Percentiles rank a stretch among this genome's conserved stretches.
These are phyloP conservation scores for Plasmodium gaboni DNA, from an alignment of 169 alveolate genomes.

Conservation along the genomic window DNA sequence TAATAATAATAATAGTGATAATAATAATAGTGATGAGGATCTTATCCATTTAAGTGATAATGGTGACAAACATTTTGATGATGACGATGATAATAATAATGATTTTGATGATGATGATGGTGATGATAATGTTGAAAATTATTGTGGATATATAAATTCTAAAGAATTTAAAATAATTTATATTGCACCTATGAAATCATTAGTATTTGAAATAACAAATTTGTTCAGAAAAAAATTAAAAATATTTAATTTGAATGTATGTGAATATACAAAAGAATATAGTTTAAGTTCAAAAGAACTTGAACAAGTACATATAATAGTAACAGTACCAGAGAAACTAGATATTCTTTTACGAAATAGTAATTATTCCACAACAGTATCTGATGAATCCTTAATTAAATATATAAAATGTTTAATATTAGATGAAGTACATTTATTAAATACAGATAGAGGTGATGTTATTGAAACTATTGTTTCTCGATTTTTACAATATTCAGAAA, in stretches of 20 bases:
- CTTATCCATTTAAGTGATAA: neutral
- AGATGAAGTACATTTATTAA: conserved; percentile 99
- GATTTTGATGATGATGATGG: neutral
- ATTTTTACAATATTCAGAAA: conserved; percentile 93
- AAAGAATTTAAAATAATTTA: conserved; percentile 96
- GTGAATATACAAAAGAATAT: conserved; percentile 76
- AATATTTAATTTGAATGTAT: conserved; percentile 49
- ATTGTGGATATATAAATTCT: conserved; percentile 71
- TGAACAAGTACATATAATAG: conserved; percentile 97
- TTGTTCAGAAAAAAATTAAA: conserved; percentile 31
- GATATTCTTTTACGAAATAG: conserved; percentile 99
- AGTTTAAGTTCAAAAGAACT: conserved; percentile 94
- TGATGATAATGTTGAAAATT: neutral
- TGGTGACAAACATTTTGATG: neutral
- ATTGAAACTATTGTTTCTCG: conserved; percentile 99
- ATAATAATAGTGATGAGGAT: neutral
- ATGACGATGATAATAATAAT: neutral
- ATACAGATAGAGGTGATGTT: conserved; percentile 99
- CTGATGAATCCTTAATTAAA: conserved; percentile 89
- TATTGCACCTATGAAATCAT: conserved; percentile 99
- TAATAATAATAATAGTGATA: neutral
- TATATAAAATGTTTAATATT: conserved; percentile 97
- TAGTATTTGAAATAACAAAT: conserved; percentile 93
- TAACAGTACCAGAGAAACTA: conserved; percentile 99
- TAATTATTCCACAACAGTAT: conserved; percentile 90